phyloP scores from a whole-genome alignment of 768 basidiomycete genomes.

The Cystobasidium ongulense region DNA sequence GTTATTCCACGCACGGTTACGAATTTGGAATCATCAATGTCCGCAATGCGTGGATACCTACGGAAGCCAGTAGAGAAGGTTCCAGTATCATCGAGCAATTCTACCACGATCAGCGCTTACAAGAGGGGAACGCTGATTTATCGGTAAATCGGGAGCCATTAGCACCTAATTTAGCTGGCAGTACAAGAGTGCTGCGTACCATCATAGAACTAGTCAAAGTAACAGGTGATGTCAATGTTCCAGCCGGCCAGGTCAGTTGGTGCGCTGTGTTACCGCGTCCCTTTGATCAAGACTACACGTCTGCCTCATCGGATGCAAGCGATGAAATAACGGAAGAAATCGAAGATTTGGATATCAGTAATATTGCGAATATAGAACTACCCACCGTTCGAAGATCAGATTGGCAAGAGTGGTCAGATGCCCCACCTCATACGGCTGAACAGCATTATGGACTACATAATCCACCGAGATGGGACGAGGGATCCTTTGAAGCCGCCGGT shows the following conservation, averaged over 20 bases:
- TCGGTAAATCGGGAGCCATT: conserved; percentile 9
- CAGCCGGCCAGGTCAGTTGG: conserved; percentile 30
- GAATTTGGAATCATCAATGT: conserved; percentile 18
- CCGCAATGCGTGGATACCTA: conserved; percentile 12
- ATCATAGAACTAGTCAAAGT: conserved; percentile 27
- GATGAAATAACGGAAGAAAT: neutral
- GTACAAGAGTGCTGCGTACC: neutral
- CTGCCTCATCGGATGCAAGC: neutral
- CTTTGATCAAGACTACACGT: neutral
- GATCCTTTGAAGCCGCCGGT: conserved; percentile 14
- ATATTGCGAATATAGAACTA: neutral
- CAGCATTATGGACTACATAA: neutral
- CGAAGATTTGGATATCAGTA: neutral
- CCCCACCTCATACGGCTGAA: conserved; percentile 7
- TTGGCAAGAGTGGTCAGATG: conserved; percentile 27
- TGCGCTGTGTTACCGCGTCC: conserved; percentile 6
- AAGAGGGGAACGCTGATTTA: conserved; percentile 19
- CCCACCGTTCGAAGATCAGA: conserved; percentile 17
- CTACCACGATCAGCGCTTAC: neutral
- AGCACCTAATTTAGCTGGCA: conserved; percentile 2
- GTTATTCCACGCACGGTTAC: conserved; percentile 22
- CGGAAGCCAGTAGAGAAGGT: neutral
- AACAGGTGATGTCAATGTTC: conserved; percentile 31
- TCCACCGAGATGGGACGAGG: conserved; percentile 21
- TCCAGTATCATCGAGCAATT: conserved; percentile 4